Conservation (phyloP, 371 early-diverging fungal species). For the Dinochytrium kinnereticum region DNA sequence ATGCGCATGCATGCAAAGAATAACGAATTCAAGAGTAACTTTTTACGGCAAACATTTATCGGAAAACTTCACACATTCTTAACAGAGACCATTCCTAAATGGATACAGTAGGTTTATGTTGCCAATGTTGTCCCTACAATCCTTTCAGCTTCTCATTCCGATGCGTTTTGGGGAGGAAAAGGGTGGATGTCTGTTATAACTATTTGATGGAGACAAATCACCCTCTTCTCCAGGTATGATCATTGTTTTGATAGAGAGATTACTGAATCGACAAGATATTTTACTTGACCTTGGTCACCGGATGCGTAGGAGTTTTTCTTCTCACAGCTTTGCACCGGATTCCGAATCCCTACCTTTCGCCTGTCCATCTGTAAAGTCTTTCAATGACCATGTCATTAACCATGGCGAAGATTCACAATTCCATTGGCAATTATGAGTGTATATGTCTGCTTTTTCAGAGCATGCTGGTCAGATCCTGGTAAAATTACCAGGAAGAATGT, state of each 20-base stretch:
- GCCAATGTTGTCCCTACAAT: background rate
- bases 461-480: slow-evolving; percentile 47
- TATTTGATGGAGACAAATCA: slow-evolving; percentile 28
- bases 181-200: slow-evolving; percentile 13
- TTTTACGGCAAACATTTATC: slow-evolving; percentile 29
- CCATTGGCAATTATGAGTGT: slow-evolving; percentile 31
- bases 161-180: slow-evolving; percentile 20
- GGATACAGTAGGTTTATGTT: slow-evolving; percentile 24
- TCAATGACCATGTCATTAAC: background rate
- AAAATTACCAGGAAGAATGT: slow-evolving; percentile 40
- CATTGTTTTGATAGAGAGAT: background rate
- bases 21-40: slow-evolving; percentile 17
- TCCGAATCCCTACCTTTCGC: slow-evolving; percentile 35
- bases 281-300: slow-evolving; percentile 46
- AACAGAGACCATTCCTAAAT: slow-evolving; percentile 31
- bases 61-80: slow-evolving; percentile 21
- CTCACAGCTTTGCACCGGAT: slow-evolving; percentile 37
- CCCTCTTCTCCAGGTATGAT: slow-evolving; percentile 38
- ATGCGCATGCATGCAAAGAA: background rate
- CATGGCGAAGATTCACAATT: slow-evolving; percentile 21
- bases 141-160: slow-evolving; percentile 14
- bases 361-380: slow-evolving; percentile 35
- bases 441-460: slow-evolving; percentile 41
- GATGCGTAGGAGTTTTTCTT: slow-evolving; percentile 34
- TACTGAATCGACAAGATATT: slow-evolving; percentile 36